Evolutionary conservation across 208 protist genomes (phyloP), one percentile per base, ranked within the genome.

Genomic region (Trypanosoma melophagium): DNA sequence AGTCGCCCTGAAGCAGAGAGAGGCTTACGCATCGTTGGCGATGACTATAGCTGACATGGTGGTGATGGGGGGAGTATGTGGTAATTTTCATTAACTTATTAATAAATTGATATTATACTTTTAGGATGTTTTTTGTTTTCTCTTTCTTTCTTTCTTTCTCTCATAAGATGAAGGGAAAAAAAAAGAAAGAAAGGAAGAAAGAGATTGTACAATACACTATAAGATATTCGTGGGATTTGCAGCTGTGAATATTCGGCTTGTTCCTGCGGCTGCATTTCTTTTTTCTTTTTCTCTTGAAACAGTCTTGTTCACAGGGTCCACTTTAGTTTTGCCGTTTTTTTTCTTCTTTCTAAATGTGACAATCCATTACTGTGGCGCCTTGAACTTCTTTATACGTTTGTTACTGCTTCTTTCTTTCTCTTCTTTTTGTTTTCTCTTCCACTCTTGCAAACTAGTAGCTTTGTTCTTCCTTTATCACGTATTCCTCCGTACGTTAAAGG

Each of bases 11-110:
- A 62, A 21, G 86, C 83, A 2, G 59, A 50, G 25, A n/a, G 50
- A 9, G 81, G 81, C 19, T 72, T 92, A 22, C 80, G 71, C 21
- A 90, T 84, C 41, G 80, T 70, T 17, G 87, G 79, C 12, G 87
- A 93, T 54, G 70, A 84, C 7, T 47, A 25, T 22, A 25, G 7
- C 3, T 72, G 38, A 62, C 42, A n/a, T n/a, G n/a, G n/a, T n/a
- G 28, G 28, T 1, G 28, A 35, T 35, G 28, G 28, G 28, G 28
- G 5, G 28, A 35, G 28, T 35, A 35, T 35, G 28, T 35, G 28
- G 5, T 35, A 35, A 35, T 24, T 21, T 62, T 21, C 12, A 40
- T 16, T 5, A 19, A 50, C 59, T 35, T 35, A 35, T 35, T 35
- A 1, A 35, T 35, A 35, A 35, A 35, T 35, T 35, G 28, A 35